Percentiles rank a stretch among this genome's conserved stretches.
Conservation (phyloP, 2,329 filamentous ascomycete genomes). For the Trematosphaeria pertusa region DNA sequence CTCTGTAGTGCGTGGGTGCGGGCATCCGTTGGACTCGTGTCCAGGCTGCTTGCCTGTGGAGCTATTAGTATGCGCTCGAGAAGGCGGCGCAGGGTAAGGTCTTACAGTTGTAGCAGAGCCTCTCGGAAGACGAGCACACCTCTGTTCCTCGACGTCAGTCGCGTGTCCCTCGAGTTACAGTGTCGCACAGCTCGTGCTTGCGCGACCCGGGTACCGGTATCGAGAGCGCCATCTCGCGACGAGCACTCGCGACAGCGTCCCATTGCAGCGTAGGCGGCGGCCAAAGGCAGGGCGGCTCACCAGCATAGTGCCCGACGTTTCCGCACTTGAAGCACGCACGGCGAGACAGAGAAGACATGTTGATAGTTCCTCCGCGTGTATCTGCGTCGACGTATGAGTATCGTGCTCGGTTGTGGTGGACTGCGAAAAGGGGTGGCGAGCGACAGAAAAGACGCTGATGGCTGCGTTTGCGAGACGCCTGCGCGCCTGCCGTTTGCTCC, state of each 20-base stretch:
- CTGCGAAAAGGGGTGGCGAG: conserved; percentile 22
- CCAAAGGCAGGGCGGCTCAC: conserved; percentile 39
- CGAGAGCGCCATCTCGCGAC: conserved; percentile 21
- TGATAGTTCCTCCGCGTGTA: conserved; percentile 43
- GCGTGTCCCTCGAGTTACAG: conserved; percentile 7
- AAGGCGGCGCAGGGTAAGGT: conserved; percentile 22
- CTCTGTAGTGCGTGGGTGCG: conserved; percentile 94
- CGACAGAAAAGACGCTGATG: conserved; percentile 23
- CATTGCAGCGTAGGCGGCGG: conserved; percentile 26
- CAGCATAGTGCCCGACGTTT: conserved; percentile 62
- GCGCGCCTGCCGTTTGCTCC: conserved; percentile 18
- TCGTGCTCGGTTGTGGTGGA: conserved; percentile 13
- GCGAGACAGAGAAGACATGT: conserved; percentile 61
- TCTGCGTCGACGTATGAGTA: conserved; percentile 33
- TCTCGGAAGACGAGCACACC: conserved; percentile 97
- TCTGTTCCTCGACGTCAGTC: conserved; percentile 59
- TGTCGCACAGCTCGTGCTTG: conserved; percentile 19
- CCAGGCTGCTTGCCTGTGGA: conserved; percentile 79
- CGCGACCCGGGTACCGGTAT: conserved; percentile 24
- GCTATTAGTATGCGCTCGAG: conserved; percentile 16
- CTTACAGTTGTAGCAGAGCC: conserved; percentile 99
- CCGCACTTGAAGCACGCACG: conserved; percentile 63
- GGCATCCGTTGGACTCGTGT: conserved; percentile 98
- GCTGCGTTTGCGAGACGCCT: conserved; percentile 26
- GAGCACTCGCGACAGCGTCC: conserved; percentile 19